These are phyloP conservation scores for Apiotrichum akiyoshidainum DNA, from an alignment of 1,284 basidiomycete genomes.

Conservation along the genomic window DNA sequence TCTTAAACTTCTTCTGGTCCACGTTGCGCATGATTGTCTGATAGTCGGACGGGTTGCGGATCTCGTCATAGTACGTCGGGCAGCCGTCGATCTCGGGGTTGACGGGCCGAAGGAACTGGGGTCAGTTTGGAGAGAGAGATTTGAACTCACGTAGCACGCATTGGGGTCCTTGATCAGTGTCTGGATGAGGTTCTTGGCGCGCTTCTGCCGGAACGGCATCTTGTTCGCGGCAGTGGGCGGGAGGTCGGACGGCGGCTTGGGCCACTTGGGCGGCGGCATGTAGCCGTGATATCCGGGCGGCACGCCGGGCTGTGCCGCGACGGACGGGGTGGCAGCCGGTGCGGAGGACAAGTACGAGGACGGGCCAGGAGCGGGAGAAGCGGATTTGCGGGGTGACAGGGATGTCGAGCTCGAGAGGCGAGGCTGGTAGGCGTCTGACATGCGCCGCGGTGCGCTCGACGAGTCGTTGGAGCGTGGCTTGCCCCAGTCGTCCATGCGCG, in stretches of 20 bases:
- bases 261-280: conserved; percentile 38
- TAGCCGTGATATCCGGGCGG: conserved; percentile 27
- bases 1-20: conserved; percentile 60
- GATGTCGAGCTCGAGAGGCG: not conserved
- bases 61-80: conserved; percentile 93
- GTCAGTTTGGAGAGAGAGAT: conserved; percentile 4
- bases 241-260: conserved; percentile 33
- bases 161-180: conserved; percentile 65
- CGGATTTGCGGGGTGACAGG: conserved; percentile 2
- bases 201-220: conserved; percentile 66
- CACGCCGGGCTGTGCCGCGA: not conserved
- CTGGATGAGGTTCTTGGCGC: conserved; percentile 71
- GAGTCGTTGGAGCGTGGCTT: conserved; percentile 5
- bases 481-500: not conserved
- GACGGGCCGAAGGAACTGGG: conserved; percentile 72
- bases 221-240: conserved; percentile 30
- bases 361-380: not conserved
- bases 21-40: conserved; percentile 76
- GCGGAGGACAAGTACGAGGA: not conserved
- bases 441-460: not conserved
- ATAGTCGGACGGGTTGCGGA: conserved; percentile 91
- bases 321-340: conserved; percentile 5
- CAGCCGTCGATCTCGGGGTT: conserved; percentile 78
- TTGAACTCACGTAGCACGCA: conserved; percentile 56
- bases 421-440: not conserved